These are phyloP conservation scores for Cyclocybe aegerita DNA, from an alignment of 768 basidiomycete genomes.

Conservation along the genomic window DNA sequence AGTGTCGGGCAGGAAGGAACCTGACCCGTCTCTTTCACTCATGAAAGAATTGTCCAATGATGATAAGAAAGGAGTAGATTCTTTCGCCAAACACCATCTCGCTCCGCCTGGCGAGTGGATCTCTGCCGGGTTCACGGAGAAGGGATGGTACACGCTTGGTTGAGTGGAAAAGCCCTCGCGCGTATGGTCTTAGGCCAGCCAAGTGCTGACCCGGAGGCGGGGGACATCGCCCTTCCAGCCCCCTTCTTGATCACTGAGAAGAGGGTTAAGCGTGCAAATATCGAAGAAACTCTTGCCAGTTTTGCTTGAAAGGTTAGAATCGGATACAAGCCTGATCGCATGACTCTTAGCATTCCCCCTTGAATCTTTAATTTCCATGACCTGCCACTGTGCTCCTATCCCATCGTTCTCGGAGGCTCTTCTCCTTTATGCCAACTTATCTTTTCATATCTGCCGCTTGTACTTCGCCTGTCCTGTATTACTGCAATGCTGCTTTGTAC, in stretches of 20 bases:
- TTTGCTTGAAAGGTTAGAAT: not conserved
- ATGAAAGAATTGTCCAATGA: not conserved
- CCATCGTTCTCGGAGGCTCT: too few species aligned
- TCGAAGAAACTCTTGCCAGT: slow-evolving; percentile 28
- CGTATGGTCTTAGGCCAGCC: slow-evolving; percentile 1
- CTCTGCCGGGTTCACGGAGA: slow-evolving; percentile 71
- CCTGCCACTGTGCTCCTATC: too few species aligned
- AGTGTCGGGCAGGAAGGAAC: slow-evolving; percentile 41
- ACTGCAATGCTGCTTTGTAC: too few species aligned
- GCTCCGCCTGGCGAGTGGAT: slow-evolving; percentile 66
- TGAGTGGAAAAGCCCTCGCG: slow-evolving; percentile 14
- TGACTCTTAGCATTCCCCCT: not conserved
- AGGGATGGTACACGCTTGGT: slow-evolving; percentile 34
- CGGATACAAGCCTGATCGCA: not conserved
- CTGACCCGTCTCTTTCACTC: slow-evolving; percentile 1
- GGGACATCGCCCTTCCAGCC: slow-evolving; percentile 36
- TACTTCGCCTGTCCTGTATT: too few species aligned
- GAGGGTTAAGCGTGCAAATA: slow-evolving; percentile 44
- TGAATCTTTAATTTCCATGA: too few species aligned
- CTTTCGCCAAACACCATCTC: slow-evolving; percentile 7
- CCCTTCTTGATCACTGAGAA: slow-evolving; percentile 45
- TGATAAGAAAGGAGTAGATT: slow-evolving; percentile 3
- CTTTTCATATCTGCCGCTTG: too few species aligned
- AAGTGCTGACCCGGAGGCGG: slow-evolving; percentile 29
- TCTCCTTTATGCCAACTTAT: too few species aligned